Evolutionary conservation across 148 eudicot species (phyloP), one percentile per base, ranked within the genome.

Genomic region (Rhododendron simsii): DNA sequence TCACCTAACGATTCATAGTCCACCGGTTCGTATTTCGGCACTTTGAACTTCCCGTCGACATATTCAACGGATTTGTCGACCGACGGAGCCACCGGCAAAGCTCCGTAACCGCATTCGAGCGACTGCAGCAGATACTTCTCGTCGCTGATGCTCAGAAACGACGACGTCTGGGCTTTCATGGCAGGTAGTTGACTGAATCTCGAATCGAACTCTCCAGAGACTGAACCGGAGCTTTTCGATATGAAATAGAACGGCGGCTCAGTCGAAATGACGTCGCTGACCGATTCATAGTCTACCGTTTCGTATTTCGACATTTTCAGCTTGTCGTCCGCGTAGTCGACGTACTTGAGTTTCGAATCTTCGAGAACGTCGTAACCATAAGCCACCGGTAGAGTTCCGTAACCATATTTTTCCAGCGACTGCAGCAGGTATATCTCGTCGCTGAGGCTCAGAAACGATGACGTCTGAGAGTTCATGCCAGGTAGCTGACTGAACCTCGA

Each of bases 391-490:
- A 47, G 11, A 47, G 50, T 9, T 47, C 50, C 50, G 12, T 47
- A 47, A 47, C 50, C 50, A 11, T 47, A 47, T 9, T 41, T 41
- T 41, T 57, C 59, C 5, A 83, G 41, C 2, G 65, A 69, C n/a
- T 82, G 84, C 11, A 76, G 45, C 35, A 84, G 37, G 21, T 33
- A 41, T 13, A 35, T 84, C 37, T 76, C 71, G 8, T 82, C 75
- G 50, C 50, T 47, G 50, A 47, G 50, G 85, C 80, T 82, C 55
- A 65, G 86, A 33, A 86, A 53, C 14, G 79, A 26, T 47, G 21
- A 14, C 76, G 76, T 13, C 76, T 13, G 20, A 30, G 65, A 8
- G 8, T 15, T 55, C 83, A 77, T n/a, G 50, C 50, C 50, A 47
- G 50, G 50, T 9, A 47, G 50, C 11, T 47, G 50, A 47, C 50